A percentile compares a stretch with the other conserved stretches of the same genome.
Evolutionary conservation across 306 rosid species (phyloP).

Genomic region (Pachyrhizus erosus): DNA sequence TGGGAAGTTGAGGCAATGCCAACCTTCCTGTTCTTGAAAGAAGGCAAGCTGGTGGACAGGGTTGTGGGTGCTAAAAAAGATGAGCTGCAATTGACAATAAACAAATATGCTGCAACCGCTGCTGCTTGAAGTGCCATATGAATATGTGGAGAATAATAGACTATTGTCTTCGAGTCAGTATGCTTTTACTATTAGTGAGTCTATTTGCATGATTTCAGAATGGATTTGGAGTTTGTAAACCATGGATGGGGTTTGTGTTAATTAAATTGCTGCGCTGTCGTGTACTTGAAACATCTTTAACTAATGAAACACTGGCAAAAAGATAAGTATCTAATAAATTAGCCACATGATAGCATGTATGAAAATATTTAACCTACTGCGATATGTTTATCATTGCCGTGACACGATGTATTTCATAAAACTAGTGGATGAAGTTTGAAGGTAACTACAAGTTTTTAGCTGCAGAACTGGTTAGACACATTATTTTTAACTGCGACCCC

Average conservation of each 20-base stretch:
- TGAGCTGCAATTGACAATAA: slow-evolving; percentile 45
- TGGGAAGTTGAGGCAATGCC: slow-evolving; percentile 83
- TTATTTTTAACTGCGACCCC: too few relatives aligned
- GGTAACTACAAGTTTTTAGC: not conserved
- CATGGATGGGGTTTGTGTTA: not conserved
- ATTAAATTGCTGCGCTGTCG: slow-evolving; percentile 22
- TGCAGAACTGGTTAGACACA: not conserved
- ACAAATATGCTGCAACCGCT: slow-evolving; percentile 51
- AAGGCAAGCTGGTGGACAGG: slow-evolving; percentile 72
- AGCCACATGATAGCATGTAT: not conserved
- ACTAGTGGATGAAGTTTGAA: too few relatives aligned
- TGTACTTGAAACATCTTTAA: not conserved
- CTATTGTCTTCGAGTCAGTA: not conserved
- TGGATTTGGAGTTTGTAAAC: slow-evolving; percentile 4
- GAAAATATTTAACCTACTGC: too few relatives aligned
- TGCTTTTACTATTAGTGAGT: slow-evolving; percentile 3
- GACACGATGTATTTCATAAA: not conserved
- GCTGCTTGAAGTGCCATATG: slow-evolving; percentile 38
- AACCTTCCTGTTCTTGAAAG: slow-evolving; percentile 80
- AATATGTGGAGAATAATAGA: slow-evolving; percentile 29
- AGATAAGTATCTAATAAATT: not conserved
- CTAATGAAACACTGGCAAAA: not conserved
- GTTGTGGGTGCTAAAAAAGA: slow-evolving; percentile 83
- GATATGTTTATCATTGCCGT: not conserved
- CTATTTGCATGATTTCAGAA: slow-evolving; percentile 21